Evolutionary conservation across 768 basidiomycete species (phyloP), one percentile per base, ranked within the genome.

Genomic region (Podaxis rugospora): DNA sequence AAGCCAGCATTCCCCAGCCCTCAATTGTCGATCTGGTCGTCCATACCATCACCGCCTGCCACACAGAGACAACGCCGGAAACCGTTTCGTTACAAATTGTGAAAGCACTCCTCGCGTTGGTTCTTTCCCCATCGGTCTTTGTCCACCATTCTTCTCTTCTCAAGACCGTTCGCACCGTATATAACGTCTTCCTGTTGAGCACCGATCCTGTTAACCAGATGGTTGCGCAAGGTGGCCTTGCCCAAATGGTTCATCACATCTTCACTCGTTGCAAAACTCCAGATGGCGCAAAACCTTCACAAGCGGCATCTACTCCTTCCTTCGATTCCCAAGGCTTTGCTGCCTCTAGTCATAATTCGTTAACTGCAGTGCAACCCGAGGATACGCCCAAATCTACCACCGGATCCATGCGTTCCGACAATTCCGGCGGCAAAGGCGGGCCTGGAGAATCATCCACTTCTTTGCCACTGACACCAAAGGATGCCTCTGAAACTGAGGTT

Each of bases 181-280:
- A 98, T 78, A 98, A 99, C 71, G 89, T 99, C 62, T 99, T 98
- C 72, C 80, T 99, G 27, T 80, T 98, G 62, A 95, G 93, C 67
- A 81, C 83, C 21, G 93, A 96, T 68, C 83, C 89, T 4, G 90
- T 95, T 53, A 98, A 96, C 66, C 97, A 98, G 75, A 95, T 92
- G 79, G 96, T 99, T 39, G 97, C 97, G 16, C 97, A 99, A 73
- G 97, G 96, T 18, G 94, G 95, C 16, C 83, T 99, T 16, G 95
- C 94, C 0, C 97, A 99, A 72, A 98, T 99, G 88, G 95, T 98
- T 2, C 91, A 97, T 67, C 95, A 98, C 68, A 87, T 98, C 59
- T 98, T 99, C 71, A 83, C 89, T 13, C 84, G 97, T 21, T 93
- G 92, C 68, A 80, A 80, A 70, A 67, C 79, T 28, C 72, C 69